Evolutionary conservation across 164 flowering plant genomes (phyloP).

Genomic region (Magnolia kwangsiensis): DNA sequence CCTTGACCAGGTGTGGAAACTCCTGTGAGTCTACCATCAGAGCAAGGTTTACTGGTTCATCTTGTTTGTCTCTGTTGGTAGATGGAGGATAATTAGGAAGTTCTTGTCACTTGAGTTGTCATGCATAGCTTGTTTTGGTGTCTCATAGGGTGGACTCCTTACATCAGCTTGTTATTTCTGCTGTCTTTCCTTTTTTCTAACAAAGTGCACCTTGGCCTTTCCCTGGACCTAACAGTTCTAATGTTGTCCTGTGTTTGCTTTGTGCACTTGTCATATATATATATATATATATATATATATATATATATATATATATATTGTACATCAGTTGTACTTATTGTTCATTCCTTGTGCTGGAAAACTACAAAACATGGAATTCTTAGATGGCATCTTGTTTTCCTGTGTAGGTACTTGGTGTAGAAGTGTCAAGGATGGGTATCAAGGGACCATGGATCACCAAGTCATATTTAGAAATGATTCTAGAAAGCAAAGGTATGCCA

Average conservation of each 20-base stretch:
- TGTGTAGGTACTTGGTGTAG: conserved; percentile 76
- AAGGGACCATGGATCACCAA: conserved; percentile 95
- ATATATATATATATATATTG: no score
- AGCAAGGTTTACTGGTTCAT: background rate
- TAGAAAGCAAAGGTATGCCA: conserved; percentile 75
- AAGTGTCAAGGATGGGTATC: conserved; percentile 67
- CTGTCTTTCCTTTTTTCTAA: background rate
- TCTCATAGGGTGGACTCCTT: background rate
- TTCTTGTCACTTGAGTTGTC: background rate
- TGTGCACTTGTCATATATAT: no score
- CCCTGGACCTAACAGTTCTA: background rate
- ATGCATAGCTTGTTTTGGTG: background rate
- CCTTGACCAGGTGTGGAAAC: no score
- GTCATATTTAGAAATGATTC: conserved; percentile 92
- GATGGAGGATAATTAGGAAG: no score
- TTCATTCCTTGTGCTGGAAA: conserved; percentile 7
- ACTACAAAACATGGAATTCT: conserved; percentile 4
- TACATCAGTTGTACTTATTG: background rate
- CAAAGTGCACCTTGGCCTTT: background rate
- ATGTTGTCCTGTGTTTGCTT: background rate
- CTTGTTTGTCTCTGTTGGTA: background rate
- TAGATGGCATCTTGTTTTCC: conserved; percentile 4
- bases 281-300: no score
- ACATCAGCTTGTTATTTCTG: no score
- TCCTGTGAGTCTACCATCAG: no score